Evolutionary conservation across 2,329 filamentous ascomycete genomes (phyloP).

Genomic region (Taxawa tesnikishii): DNA sequence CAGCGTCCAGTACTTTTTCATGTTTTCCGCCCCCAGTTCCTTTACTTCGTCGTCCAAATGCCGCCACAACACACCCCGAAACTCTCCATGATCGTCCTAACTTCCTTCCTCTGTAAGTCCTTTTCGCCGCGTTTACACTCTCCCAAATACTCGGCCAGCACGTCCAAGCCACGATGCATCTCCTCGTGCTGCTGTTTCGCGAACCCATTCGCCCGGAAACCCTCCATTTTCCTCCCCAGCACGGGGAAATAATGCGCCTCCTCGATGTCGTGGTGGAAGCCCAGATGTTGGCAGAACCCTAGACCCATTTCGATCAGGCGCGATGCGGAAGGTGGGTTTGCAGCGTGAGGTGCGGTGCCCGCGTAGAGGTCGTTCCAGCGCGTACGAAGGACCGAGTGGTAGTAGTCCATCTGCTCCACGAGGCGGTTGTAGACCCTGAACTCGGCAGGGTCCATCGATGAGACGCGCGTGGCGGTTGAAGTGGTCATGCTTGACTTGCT

Average conservation of each 20-base stretch:
- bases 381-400: neutral
- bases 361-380: neutral
- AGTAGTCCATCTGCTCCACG: slow-evolving; percentile 54
- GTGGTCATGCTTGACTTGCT: too few species aligned
- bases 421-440: slow-evolving; percentile 57
- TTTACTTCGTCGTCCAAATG: slow-evolving; percentile 73
- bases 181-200: slow-evolving; percentile 48
- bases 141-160: slow-evolving; percentile 5
- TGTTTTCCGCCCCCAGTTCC: slow-evolving; percentile 65
- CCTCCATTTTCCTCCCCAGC: too few species aligned
- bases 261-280: too few species aligned
- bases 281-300: too few species aligned
- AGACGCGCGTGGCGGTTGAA: too few species aligned
- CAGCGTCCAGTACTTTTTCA: slow-evolving; percentile 65
- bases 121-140: slow-evolving; percentile 39
- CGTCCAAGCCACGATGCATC: slow-evolving; percentile 49
- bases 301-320: neutral
- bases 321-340: neutral
- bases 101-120: slow-evolving; percentile 37
- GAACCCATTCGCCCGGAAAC: neutral
- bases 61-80: slow-evolving; percentile 61
- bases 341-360: neutral
- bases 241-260: too few species aligned
- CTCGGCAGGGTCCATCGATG: slow-evolving; percentile 43
- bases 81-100: slow-evolving; percentile 61